phyloP scores from a whole-genome alignment of 2,329 filamentous ascomycete species.

The Cordyceps farinosa region DNA sequence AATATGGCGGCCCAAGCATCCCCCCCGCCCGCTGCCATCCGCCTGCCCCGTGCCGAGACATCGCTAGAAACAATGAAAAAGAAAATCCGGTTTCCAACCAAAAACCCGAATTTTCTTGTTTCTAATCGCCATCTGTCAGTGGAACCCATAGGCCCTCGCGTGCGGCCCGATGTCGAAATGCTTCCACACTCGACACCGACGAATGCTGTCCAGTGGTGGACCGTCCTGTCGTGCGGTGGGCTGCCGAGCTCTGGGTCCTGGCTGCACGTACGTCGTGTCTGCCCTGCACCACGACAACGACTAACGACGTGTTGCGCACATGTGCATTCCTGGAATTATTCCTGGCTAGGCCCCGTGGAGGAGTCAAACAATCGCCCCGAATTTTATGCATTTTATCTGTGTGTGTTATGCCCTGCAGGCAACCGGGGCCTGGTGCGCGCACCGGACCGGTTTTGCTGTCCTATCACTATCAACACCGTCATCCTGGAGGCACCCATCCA shows the following conservation, averaged over 20 bases:
- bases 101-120: neutral
- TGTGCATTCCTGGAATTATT: neutral
- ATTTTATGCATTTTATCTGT: neutral
- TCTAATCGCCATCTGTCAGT: neutral
- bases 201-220: neutral
- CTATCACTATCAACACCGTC: neutral
- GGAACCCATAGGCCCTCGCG: neutral
- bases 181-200: slow-evolving; percentile 15
- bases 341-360: neutral
- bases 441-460: neutral
- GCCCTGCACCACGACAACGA: neutral
- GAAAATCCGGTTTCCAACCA: neutral
- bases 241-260: neutral
- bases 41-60: no score
- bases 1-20: no score
- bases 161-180: neutral
- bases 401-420: slow-evolving; percentile 1
- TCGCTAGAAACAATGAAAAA: neutral
- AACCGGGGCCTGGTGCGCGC: slow-evolving; percentile 2
- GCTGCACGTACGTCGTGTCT: slow-evolving; percentile 6
- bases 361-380: neutral
- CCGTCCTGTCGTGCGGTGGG: neutral
- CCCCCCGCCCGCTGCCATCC: no score
- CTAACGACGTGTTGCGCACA: neutral
- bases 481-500: neutral